Evolutionary conservation across 192 early-diverging fungal genomes (phyloP).

Genomic region (Entomortierella parvispora): DNA sequence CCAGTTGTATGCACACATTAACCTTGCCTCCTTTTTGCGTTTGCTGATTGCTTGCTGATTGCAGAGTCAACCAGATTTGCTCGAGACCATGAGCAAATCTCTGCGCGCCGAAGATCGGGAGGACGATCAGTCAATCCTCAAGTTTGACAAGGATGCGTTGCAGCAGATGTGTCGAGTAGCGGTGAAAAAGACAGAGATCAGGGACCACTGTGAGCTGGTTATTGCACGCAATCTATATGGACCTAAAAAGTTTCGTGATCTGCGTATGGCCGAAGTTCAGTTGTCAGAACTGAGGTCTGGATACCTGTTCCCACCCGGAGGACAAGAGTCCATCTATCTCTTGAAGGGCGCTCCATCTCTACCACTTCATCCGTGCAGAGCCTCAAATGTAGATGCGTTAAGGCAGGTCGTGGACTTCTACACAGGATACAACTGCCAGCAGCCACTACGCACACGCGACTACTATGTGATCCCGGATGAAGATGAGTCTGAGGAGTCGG

Average conservation of each 20-base stretch:
- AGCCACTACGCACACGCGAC: constrained; percentile 35
- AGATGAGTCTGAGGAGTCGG: constrained; percentile 1
- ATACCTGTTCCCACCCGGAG: constrained; percentile 46
- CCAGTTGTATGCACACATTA: neutral
- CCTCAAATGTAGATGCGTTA: constrained; percentile 43
- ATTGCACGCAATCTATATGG: constrained; percentile 50
- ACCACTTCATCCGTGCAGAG: constrained; percentile 44
- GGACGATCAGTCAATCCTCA: constrained; percentile 46
- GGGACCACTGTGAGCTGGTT: constrained; percentile 47
- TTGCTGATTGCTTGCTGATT: neutral
- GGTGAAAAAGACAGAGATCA: constrained; percentile 36
- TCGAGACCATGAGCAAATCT: constrained; percentile 41
- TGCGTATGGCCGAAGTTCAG: constrained; percentile 45
- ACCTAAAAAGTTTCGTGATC: constrained; percentile 45
- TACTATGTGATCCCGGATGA: constrained; percentile 34
- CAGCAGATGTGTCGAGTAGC: constrained; percentile 49
- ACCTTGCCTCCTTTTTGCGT: neutral
- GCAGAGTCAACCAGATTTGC: constrained; percentile 34
- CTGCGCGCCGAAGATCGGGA: constrained; percentile 35
- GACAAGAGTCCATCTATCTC: constrained; percentile 50
- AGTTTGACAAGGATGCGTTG: constrained; percentile 47
- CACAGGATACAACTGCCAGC: constrained; percentile 44
- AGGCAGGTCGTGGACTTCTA: constrained; percentile 47
- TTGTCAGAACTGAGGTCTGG: constrained; percentile 33
- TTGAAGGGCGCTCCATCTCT: constrained; percentile 44